Conservation (phyloP, 306 rosid genomes). For the Lathyrus aphaca region DNA sequence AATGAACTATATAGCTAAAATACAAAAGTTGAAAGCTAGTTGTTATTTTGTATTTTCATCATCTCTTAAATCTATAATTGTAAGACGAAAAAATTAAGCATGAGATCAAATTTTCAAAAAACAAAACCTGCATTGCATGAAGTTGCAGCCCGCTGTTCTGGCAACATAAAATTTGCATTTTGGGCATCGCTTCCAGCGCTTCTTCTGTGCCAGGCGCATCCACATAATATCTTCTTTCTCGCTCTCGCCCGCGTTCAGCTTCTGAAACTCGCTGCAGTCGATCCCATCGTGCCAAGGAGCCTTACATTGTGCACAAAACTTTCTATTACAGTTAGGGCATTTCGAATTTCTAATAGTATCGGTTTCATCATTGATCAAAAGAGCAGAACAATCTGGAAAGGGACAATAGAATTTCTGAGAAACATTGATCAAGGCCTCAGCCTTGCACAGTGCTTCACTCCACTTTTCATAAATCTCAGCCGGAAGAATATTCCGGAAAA, state of each 20-base stretch:
- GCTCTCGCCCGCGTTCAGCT: constrained; percentile 40
- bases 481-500: constrained; percentile 34
- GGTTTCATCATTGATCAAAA: constrained; percentile 39
- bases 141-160: constrained; percentile 35
- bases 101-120: too few species aligned
- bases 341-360: constrained; percentile 19
- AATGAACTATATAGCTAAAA: too few species aligned
- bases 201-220: constrained; percentile 33
- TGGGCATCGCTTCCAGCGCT: constrained; percentile 47
- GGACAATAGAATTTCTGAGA: constrained; percentile 50
- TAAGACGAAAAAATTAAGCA: too few species aligned
- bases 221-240: constrained; percentile 43
- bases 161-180: constrained; percentile 42
- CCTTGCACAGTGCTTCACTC: constrained; percentile 43
- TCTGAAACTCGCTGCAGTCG: constrained; percentile 38
- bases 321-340: constrained; percentile 50
- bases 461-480: constrained; percentile 41
- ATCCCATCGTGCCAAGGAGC: constrained; percentile 53
- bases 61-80: too few species aligned
- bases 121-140: constrained; percentile 50
- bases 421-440: constrained; percentile 19
- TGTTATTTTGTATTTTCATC: too few species aligned
- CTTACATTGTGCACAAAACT: constrained; percentile 48
- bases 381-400: constrained; percentile 44
- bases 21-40: too few species aligned